Conservation (phyloP, 2,329 filamentous ascomycete genomes). For the Aureobasidium musti region DNA sequence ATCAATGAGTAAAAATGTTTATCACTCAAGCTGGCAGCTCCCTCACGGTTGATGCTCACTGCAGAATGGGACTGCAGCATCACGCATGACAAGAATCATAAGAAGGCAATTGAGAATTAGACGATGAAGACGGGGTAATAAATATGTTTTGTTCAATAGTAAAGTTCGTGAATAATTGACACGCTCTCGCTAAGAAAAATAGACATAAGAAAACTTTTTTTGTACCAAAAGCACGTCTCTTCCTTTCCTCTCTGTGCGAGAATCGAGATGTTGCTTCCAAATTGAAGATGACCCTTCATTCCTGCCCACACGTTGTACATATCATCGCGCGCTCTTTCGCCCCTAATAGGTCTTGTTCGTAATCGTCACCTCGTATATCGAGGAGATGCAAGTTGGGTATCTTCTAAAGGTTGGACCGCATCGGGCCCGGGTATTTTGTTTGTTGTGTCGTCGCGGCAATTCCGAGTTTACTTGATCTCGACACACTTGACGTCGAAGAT, state of each 20-base stretch:
- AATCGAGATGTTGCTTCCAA: background rate
- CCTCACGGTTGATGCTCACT: no score
- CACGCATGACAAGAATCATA: no score
- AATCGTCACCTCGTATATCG: background rate
- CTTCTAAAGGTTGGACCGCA: conserved; percentile 21
- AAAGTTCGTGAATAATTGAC: background rate
- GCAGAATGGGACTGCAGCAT: no score
- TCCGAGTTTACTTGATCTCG: conserved; percentile 47
- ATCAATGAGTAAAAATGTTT: no score
- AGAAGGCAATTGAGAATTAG: no score
- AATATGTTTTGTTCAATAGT: conserved; percentile 7
- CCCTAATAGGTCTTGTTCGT: background rate
- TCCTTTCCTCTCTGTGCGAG: conserved; percentile 19
- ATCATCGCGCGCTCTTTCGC: background rate
- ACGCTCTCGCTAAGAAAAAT: conserved; percentile 18
- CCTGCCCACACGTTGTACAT: conserved; percentile 22
- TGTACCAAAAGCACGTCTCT: conserved; percentile 7
- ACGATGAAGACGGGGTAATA: no score
- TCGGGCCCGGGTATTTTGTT: conserved; percentile 12
- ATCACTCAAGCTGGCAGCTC: no score
- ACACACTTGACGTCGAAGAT: conserved; percentile 73
- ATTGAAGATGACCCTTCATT: conserved; percentile 17
- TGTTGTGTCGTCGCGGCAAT: conserved; percentile 1
- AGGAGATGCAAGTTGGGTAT: conserved; percentile 34
- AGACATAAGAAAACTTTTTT: conserved; percentile 24